These are phyloP conservation scores for Leptomonas seymouri DNA, from an alignment of 208 protist species.

Conservation along the genomic window DNA sequence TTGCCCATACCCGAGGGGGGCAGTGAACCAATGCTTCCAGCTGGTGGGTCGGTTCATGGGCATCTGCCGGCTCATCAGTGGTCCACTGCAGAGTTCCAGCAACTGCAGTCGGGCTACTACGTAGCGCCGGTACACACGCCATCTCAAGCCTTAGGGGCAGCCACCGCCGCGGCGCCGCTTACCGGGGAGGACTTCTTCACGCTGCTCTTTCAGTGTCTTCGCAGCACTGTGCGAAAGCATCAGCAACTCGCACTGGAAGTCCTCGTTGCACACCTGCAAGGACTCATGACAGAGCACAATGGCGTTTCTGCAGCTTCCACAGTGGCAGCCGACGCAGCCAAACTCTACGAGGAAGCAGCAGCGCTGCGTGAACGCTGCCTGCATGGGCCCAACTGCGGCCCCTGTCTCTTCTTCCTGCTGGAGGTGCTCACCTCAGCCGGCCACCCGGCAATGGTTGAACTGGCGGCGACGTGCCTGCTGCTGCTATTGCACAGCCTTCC, in stretches of 20 bases:
- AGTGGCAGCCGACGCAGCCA: not conserved
- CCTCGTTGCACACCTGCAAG: conserved; percentile 40
- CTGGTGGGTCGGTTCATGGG: conserved; percentile 21
- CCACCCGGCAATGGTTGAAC: conserved; percentile 30
- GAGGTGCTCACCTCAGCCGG: conserved; percentile 38
- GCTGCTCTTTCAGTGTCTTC: conserved; percentile 45
- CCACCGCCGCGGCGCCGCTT: not conserved
- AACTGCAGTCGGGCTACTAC: conserved; percentile 48
- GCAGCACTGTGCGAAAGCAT: conserved; percentile 60
- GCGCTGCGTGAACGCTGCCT: conserved; percentile 46
- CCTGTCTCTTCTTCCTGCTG: conserved; percentile 51
- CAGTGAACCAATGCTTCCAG: conserved; percentile 8
- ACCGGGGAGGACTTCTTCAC: conserved; percentile 50
- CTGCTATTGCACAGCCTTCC: conserved; percentile 29
- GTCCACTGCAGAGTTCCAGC: conserved; percentile 41
- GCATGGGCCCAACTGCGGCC: conserved; percentile 49
- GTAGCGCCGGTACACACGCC: conserved; percentile 4
- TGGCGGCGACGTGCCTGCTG: conserved; percentile 42
- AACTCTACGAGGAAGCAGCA: conserved; percentile 4
- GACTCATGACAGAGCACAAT: not conserved
- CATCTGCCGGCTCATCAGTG: conserved; percentile 45
- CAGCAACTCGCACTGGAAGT: conserved; percentile 48
- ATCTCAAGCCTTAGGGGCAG: not conserved
- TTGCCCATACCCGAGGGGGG: conserved; percentile 2
- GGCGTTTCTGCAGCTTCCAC: not conserved